These are phyloP conservation scores for Phoma sp. DNA, from an alignment of 2,329 filamentous ascomycete genomes.

Conservation along the genomic window DNA sequence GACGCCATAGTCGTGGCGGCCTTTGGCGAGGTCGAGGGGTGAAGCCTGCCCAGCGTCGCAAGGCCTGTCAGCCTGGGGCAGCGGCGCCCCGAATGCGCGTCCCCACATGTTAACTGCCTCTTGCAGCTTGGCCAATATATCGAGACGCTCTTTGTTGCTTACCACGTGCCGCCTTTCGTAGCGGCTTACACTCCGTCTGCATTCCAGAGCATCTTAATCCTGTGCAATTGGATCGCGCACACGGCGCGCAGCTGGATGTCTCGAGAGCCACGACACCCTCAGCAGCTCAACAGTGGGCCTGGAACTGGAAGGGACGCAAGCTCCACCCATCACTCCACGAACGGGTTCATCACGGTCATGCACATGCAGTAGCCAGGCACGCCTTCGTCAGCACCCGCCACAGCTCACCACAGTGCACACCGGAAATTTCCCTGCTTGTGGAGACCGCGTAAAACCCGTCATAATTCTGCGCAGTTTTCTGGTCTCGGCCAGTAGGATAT, in stretches of 20 bases:
- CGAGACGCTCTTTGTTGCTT: slow-evolving; percentile 11
- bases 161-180: slow-evolving; percentile 14
- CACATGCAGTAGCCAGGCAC: slow-evolving; percentile 14
- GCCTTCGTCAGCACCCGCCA: slow-evolving; percentile 10
- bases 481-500: slow-evolving; percentile 1
- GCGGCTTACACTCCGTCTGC: slow-evolving; percentile 3
- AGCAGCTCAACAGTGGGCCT: slow-evolving; percentile 4
- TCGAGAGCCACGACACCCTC: slow-evolving; percentile 7
- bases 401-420: slow-evolving; percentile 5
- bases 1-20: not conserved
- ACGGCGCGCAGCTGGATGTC: slow-evolving; percentile 3
- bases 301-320: slow-evolving; percentile 6
- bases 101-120: slow-evolving; percentile 11
- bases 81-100: slow-evolving; percentile 1
- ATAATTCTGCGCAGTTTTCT: slow-evolving; percentile 5
- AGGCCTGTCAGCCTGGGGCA: slow-evolving; percentile 7
- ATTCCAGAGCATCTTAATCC: slow-evolving; percentile 1
- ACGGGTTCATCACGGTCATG: slow-evolving; percentile 12
- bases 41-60: slow-evolving; percentile 8
- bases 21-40: slow-evolving; percentile 3
- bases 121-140: slow-evolving; percentile 34
- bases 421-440: not conserved
- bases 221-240: slow-evolving; percentile 1
- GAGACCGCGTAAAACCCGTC: slow-evolving; percentile 1
- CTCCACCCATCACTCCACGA: slow-evolving; percentile 11